Base-by-base conservation (phyloP, 2,329 filamentous ascomycete species). In the Talaromyces sp. region DNA sequence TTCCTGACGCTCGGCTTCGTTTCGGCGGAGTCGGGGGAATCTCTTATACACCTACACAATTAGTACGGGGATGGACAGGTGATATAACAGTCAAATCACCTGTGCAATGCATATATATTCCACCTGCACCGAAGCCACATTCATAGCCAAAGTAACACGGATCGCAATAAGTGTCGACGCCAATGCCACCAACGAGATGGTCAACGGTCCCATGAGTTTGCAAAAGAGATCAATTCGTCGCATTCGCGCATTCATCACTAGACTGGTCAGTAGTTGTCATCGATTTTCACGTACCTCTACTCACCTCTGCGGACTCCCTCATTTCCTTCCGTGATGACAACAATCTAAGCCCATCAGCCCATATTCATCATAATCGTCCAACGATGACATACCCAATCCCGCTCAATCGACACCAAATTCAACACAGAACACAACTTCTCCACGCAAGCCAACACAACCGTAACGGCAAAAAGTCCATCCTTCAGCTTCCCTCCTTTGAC, bases 321-420 rank as follows among this genome's bases (percentile, higher is more conserved):
- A 3, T 58, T 58, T n/a, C 66, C 64, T 22, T 63, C 59, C 5
- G 66, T 56, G 5, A 67, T 67, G 13, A 67, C 60, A 17, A 67
- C 63, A 49, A 67, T 47, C 66, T 67, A 36, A 31, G 45, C 2
- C 25, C 6, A 34, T 65, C 47, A 63, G 40, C 56, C 56, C 17
- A n/a, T 13, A 27, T 34, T 17, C 60, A 15, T 6, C 11, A 34
- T 5, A 17, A 27, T 17, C 3, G 13, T 36, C 8, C n/a, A n/a
- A n/a, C n/a, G 34, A 22, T 5, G 11, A 29, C 75, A 59, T 68
- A 80, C 77, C 89, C 90, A 92, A 70, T 93, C 90, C 70, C 87
- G 81, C 74, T 92, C 90, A 0, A 93, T 83, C 0, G 90, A 81
- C 0, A 92, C 85, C 0, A 86, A 81, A 72, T 92, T 92, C 73